Conservation (phyloP, 129 eudicot genomes). For the Lactuca saligna region DNA sequence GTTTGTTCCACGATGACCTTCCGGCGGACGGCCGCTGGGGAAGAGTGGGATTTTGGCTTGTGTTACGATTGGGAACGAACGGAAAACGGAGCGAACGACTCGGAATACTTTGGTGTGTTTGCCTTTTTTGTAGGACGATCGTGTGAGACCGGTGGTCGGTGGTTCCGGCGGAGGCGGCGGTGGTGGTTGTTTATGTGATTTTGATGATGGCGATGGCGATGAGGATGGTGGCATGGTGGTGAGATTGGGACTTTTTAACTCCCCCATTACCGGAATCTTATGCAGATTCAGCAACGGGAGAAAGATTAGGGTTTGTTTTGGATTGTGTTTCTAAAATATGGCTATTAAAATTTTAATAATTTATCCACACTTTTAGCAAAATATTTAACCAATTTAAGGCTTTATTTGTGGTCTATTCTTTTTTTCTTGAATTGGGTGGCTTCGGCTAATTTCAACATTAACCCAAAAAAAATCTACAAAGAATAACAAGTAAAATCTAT, state of each 20-base stretch:
- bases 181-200: constrained; percentile 19
- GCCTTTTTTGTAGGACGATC: constrained; percentile 41
- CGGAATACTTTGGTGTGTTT: constrained; percentile 40
- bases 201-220: constrained; percentile 11
- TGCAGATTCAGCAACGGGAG: constrained; percentile 43
- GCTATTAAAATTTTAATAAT: not conserved
- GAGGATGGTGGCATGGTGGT: constrained; percentile 28
- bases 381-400: constrained; percentile 8
- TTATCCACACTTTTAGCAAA: not conserved
- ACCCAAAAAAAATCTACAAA: not conserved
- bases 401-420: constrained; percentile 24
- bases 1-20: constrained; percentile 19
- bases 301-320: constrained; percentile 24
- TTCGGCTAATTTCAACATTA: not conserved
- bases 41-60: constrained; percentile 44
- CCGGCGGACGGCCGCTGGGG: constrained; percentile 46
- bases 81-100: constrained; percentile 49
- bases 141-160: constrained; percentile 29
- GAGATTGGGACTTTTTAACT: constrained; percentile 26
- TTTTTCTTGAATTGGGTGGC: constrained; percentile 14
- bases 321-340: constrained; percentile 21
- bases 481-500: not conserved
- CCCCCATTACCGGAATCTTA: constrained; percentile 43
- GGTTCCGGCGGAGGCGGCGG: constrained; percentile 36
- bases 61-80: constrained; percentile 59